Conservation (phyloP, 2,329 filamentous ascomycete species). For the Annulohypoxylon truncatum region DNA sequence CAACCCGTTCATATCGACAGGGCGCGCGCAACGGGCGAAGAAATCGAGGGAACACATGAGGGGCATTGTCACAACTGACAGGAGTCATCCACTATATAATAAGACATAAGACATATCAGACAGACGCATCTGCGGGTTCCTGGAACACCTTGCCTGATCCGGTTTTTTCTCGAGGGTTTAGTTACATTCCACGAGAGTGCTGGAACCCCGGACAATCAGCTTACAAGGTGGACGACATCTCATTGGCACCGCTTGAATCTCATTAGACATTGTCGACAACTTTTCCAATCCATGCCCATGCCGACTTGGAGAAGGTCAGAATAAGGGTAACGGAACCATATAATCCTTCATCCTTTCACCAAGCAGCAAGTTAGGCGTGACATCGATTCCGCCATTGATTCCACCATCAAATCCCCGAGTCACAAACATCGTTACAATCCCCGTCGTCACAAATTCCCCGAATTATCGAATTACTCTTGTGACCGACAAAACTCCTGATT, state of each 20-base stretch:
- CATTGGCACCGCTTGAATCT: constrained; percentile 17
- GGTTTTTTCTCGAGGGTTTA: constrained; percentile 20
- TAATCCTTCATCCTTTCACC: not conserved
- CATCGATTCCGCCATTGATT: constrained; percentile 33
- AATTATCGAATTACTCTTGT: constrained; percentile 21
- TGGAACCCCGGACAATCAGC: constrained; percentile 29
- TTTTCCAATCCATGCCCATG: constrained; percentile 5
- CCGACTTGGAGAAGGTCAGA: constrained; percentile 20
- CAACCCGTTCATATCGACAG: constrained; percentile 31
- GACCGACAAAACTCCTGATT: constrained; percentile 2
- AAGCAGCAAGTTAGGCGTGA: constrained; percentile 20
- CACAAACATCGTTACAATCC: constrained; percentile 10
- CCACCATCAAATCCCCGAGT: constrained; percentile 36
- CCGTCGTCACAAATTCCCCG: constrained; percentile 32
- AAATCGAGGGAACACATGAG: constrained; percentile 17
- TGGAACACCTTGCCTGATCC: constrained; percentile 37
- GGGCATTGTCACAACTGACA: constrained; percentile 24
- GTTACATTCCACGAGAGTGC: constrained; percentile 34
- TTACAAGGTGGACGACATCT: constrained; percentile 23
- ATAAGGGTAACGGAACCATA: constrained; percentile 15
- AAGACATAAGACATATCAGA: constrained; percentile 18
- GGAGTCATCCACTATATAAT: constrained; percentile 33
- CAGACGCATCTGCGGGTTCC: constrained; percentile 34
- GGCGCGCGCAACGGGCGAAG: constrained; percentile 29
- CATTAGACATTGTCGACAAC: constrained; percentile 26